Percentiles rank a stretch among this genome's conserved stretches.
These are phyloP conservation scores for Leccinum rimulosum DNA, from an alignment of 768 basidiomycete species.

Conservation along the genomic window DNA sequence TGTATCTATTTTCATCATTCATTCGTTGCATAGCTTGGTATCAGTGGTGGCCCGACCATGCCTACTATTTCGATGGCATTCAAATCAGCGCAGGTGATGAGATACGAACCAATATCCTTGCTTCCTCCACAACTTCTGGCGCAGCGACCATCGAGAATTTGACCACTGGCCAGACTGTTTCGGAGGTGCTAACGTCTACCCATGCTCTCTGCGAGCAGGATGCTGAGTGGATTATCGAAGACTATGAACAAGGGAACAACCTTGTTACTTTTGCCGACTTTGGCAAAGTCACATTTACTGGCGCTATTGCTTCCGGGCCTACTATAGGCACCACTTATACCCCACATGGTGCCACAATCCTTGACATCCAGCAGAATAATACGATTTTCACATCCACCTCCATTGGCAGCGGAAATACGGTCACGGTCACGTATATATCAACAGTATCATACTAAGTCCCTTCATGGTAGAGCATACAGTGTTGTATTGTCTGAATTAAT, in stretches of 20 bases:
- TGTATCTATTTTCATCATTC: too few relatives aligned
- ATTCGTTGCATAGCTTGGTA: background rate
- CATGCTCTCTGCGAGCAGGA: background rate
- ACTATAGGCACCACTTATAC: background rate
- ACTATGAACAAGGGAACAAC: background rate
- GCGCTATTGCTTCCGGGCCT: background rate
- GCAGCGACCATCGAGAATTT: background rate
- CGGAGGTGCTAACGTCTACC: background rate
- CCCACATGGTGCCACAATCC: background rate
- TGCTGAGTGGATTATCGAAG: background rate
- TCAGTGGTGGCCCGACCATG: background rate
- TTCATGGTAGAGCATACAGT: too few relatives aligned
- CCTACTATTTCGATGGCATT: background rate
- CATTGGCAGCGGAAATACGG: too few relatives aligned
- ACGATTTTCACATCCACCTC: too few relatives aligned
- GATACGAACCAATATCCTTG: background rate
- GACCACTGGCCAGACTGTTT: background rate
- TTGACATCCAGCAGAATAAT: too few relatives aligned
- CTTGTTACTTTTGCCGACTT: background rate
- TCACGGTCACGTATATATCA: too few relatives aligned
- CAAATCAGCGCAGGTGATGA: background rate
- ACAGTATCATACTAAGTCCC: too few relatives aligned
- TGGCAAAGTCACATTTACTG: background rate
- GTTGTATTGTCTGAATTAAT: too few relatives aligned
- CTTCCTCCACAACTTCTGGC: background rate